Conservation (phyloP, 768 basidiomycete genomes). For the Coprinellus micaceus region DNA sequence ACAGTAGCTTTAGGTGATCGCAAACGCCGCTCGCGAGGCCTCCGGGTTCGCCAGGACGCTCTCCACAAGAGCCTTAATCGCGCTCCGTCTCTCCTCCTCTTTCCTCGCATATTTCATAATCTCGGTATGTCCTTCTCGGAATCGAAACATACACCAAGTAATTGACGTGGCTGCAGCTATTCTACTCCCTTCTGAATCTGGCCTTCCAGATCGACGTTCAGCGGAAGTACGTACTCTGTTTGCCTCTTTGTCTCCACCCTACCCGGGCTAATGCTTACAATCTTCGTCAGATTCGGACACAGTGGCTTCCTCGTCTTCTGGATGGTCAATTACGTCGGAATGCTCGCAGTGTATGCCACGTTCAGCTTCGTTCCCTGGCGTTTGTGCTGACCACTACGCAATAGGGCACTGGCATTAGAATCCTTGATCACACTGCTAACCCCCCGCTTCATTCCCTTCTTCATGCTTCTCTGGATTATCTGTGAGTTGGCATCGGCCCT, state of each 20-base stretch:
- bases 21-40: constrained; percentile 33
- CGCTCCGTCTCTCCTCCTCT: constrained; percentile 30
- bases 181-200: constrained; percentile 56
- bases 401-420: constrained; percentile 60
- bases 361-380: not conserved
- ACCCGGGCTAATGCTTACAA: not conserved
- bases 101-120: constrained; percentile 35
- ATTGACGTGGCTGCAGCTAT: constrained; percentile 34
- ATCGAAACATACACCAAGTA: not conserved
- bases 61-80: constrained; percentile 29
- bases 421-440: constrained; percentile 56
- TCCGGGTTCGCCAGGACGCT: constrained; percentile 34
- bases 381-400: not conserved
- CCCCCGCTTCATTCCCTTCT: constrained; percentile 48
- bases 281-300: constrained; percentile 37
- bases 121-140: constrained; percentile 26
- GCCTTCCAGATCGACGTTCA: constrained; percentile 60
- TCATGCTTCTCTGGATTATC: constrained; percentile 66
- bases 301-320: constrained; percentile 64
- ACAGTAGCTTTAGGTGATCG: constrained; percentile 26
- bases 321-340: constrained; percentile 65
- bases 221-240: constrained; percentile 33
- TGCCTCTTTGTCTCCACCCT: not conserved
- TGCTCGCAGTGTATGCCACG: constrained; percentile 50
- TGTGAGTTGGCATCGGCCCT: constrained; percentile 29